phyloP scores from a whole-genome alignment of 768 basidiomycete species.

The Boletus pseudopeckii region DNA sequence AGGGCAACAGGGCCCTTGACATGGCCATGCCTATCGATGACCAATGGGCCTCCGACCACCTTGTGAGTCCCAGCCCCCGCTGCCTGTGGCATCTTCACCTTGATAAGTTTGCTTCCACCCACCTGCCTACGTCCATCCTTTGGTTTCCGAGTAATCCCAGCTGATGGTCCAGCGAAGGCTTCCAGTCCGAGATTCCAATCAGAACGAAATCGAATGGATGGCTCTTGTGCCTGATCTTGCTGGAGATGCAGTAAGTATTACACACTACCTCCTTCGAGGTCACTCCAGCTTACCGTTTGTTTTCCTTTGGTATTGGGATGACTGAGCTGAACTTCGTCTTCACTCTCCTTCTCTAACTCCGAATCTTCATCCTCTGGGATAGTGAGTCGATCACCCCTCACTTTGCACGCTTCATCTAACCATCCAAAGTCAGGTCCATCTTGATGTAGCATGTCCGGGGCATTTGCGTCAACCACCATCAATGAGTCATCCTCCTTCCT shows the following conservation, averaged over 20 bases:
- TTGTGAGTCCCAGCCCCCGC: background rate
- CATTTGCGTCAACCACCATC: constrained; percentile 28
- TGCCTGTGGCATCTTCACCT: constrained; percentile 13
- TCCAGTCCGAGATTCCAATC: constrained; percentile 24
- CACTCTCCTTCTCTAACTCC: constrained; percentile 17
- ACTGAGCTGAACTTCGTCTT: constrained; percentile 13
- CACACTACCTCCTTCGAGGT: background rate
- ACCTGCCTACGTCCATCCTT: constrained; percentile 6
- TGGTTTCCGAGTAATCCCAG: constrained; percentile 9
- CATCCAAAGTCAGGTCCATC: constrained; percentile 18
- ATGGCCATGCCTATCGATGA: constrained; percentile 23
- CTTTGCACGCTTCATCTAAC: constrained; percentile 28
- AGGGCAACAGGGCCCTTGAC: constrained; percentile 22
- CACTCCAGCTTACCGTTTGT: constrained; percentile 4
- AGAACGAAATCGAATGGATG: constrained; percentile 12
- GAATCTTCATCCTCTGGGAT: constrained; percentile 12
- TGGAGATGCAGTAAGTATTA: constrained; percentile 5
- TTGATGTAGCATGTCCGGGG: constrained; percentile 19
- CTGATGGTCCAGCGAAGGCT: constrained; percentile 2
- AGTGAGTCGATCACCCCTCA: constrained; percentile 25
- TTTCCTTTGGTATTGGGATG: background rate
- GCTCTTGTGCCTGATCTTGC: background rate
- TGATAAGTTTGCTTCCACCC: constrained; percentile 23
- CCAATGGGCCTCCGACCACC: constrained; percentile 10
- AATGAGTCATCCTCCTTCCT: constrained; percentile 28